A percentile compares a stretch with the other conserved stretches of the same genome.
These are phyloP conservation scores for Colletotrichum salicis DNA, from an alignment of 2,329 filamentous ascomycete genomes.

Conservation along the genomic window DNA sequence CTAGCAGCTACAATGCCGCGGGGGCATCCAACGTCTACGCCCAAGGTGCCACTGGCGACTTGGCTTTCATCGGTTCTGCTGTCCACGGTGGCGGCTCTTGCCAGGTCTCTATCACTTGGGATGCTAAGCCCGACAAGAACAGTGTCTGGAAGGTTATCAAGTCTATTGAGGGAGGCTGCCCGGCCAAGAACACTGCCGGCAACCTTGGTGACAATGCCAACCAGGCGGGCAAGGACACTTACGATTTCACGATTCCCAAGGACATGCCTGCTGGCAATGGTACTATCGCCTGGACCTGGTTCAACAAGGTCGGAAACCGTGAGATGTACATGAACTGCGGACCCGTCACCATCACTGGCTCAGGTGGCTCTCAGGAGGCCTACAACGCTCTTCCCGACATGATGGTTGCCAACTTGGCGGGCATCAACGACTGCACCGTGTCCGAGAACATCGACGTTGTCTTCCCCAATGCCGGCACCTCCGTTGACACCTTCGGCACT, in stretches of 20 bases:
- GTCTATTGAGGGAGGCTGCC: slow-evolving; percentile 88
- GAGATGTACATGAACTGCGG: slow-evolving; percentile 99
- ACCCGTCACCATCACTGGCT: slow-evolving; percentile 72
- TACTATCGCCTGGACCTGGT: slow-evolving; percentile 92
- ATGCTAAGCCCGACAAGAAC: slow-evolving; percentile 71
- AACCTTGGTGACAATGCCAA: slow-evolving; percentile 65
- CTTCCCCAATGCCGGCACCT: slow-evolving; percentile 6
- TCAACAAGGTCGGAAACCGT: slow-evolving; percentile 91
- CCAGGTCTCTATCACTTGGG: slow-evolving; percentile 87
- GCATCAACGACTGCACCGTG: slow-evolving; percentile 63
- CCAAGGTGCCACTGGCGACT: slow-evolving; percentile 68
- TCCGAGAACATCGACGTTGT: slow-evolving; percentile 29
- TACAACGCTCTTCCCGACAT: slow-evolving; percentile 76
- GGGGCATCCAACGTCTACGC: slow-evolving; percentile 67
- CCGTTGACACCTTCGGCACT: slow-evolving; percentile 2
- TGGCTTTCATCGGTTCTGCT: slow-evolving; percentile 77
- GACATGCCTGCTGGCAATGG: slow-evolving; percentile 80
- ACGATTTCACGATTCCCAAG: slow-evolving; percentile 77
- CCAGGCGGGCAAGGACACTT: slow-evolving; percentile 62
- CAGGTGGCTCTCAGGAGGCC: slow-evolving; percentile 59
- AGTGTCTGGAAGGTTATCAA: slow-evolving; percentile 90
- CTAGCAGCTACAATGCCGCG: slow-evolving; percentile 56
- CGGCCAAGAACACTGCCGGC: slow-evolving; percentile 65
- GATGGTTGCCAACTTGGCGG: slow-evolving; percentile 49
- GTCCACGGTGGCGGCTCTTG: slow-evolving; percentile 93